phyloP scores from a whole-genome alignment of 108 stramenopile genomes.

The Tribonema minus region DNA sequence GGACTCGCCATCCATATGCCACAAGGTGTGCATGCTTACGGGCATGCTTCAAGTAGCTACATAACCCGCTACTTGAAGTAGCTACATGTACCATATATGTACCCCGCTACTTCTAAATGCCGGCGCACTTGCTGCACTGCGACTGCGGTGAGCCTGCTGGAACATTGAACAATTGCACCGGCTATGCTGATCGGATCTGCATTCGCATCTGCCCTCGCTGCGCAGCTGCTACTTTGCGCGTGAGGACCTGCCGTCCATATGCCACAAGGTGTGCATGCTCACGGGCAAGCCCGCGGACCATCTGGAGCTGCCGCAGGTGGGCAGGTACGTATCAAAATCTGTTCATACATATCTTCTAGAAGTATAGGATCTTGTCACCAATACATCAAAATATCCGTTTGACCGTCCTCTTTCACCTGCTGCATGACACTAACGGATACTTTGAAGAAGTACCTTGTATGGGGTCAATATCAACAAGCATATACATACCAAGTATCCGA shows the following conservation, averaged over 20 bases:
- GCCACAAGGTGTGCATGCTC: conserved; percentile 32
- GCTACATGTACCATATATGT: too few relatives aligned
- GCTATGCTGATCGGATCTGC: too few relatives aligned
- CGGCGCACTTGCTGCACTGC: too few relatives aligned
- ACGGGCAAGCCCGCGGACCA: conserved; percentile 30
- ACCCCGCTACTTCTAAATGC: too few relatives aligned
- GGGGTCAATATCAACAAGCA: not conserved
- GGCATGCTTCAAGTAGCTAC: too few relatives aligned
- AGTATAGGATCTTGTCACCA: not conserved
- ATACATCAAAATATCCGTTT: not conserved
- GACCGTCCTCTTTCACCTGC: not conserved
- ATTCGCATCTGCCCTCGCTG: too few relatives aligned
- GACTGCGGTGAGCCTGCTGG: too few relatives aligned
- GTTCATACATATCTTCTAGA: not conserved
- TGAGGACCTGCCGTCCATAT: conserved; percentile 37
- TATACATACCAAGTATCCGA: not conserved
- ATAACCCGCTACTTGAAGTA: too few relatives aligned
- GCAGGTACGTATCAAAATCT: not conserved
- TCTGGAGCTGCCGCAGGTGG: conserved; percentile 45
- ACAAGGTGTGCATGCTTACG: conserved; percentile 27
- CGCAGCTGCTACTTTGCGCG: conserved; percentile 32
- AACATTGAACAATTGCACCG: too few relatives aligned
- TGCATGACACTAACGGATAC: not conserved
- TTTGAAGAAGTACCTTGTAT: not conserved
- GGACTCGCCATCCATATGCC: conserved; percentile 37